Evolutionary conservation across 129 eudicot species (phyloP).

Genomic region (Saposhnikovia divaricata): DNA sequence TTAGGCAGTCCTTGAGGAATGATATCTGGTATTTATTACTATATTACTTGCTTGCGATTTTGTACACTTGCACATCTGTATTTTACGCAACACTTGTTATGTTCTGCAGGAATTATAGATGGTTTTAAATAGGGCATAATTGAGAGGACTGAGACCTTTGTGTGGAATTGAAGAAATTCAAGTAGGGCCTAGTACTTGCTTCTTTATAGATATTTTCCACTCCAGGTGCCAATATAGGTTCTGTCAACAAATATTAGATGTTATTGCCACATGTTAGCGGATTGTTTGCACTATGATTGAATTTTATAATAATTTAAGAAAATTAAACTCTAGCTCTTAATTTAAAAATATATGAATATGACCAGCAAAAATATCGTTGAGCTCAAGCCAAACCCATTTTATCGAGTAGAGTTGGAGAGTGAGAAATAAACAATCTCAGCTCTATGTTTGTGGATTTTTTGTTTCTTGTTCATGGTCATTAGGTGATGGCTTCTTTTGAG

Average conservation of each 20-base stretch:
- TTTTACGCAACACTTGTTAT: too few species aligned
- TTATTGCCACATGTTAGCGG: background rate
- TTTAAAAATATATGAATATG: background rate
- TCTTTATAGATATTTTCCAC: background rate
- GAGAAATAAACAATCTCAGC: background rate
- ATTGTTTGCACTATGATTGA: background rate
- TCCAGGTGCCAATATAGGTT: background rate
- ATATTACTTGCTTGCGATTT: too few species aligned
- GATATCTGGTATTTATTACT: too few species aligned
- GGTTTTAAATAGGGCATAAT: background rate
- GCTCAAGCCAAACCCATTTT: background rate
- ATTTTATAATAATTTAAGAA: too few species aligned
- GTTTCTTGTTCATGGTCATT: background rate
- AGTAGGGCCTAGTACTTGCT: background rate
- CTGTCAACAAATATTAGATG: background rate
- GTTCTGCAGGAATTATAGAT: background rate
- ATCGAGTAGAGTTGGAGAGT: background rate
- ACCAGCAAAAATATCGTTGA: background rate
- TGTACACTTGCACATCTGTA: too few species aligned
- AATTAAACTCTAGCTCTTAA: background rate
- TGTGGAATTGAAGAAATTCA: background rate
- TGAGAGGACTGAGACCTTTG: background rate
- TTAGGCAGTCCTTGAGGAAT: too few species aligned
- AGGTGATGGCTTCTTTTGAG: background rate
- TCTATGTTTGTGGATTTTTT: background rate